A percentile compares a stretch with the other conserved stretches of the same genome.
Evolutionary conservation across 345 rosid genomes (phyloP).

Genomic region (Euphorbia pulcherrima): DNA sequence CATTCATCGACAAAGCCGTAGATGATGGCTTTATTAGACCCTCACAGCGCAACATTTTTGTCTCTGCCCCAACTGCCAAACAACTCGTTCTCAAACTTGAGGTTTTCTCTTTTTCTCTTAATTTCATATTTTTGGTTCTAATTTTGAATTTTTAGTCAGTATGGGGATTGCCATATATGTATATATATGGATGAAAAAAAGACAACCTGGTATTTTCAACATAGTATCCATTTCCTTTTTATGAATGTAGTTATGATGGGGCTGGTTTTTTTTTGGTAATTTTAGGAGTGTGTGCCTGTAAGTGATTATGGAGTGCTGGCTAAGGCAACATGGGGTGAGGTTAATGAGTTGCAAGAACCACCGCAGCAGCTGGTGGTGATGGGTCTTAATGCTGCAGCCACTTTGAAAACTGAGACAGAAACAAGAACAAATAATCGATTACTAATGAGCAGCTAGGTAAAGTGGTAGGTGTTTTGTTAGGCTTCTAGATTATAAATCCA

Average conservation of each 20-base stretch:
- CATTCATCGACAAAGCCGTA: slow-evolving; percentile 91
- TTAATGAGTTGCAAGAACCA: slow-evolving; percentile 3
- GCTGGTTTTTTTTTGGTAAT: slow-evolving; percentile 10
- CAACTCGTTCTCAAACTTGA: slow-evolving; percentile 90
- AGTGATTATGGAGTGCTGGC: slow-evolving; percentile 71
- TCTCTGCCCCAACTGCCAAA: slow-evolving; percentile 86
- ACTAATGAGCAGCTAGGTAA: neutral
- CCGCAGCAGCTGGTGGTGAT: slow-evolving; percentile 35
- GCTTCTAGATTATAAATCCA: neutral
- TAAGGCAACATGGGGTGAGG: slow-evolving; percentile 75
- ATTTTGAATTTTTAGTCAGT: neutral
- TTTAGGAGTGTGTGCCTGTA: slow-evolving; percentile 79
- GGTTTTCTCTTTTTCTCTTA: slow-evolving; percentile 34
- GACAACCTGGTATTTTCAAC: neutral
- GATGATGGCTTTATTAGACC: slow-evolving; percentile 94
- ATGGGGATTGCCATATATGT: neutral
- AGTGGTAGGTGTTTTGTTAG: slow-evolving; percentile 7
- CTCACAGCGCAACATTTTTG: slow-evolving; percentile 77
- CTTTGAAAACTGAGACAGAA: slow-evolving; percentile 38
- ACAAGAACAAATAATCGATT: neutral
- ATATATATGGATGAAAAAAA: neutral
- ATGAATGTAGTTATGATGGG: slow-evolving; percentile 18
- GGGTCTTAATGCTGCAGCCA: slow-evolving; percentile 42
- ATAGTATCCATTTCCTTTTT: neutral
- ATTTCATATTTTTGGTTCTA: neutral